Conservation (phyloP, 805 yeast genomes). For the Ogataea pini region DNA sequence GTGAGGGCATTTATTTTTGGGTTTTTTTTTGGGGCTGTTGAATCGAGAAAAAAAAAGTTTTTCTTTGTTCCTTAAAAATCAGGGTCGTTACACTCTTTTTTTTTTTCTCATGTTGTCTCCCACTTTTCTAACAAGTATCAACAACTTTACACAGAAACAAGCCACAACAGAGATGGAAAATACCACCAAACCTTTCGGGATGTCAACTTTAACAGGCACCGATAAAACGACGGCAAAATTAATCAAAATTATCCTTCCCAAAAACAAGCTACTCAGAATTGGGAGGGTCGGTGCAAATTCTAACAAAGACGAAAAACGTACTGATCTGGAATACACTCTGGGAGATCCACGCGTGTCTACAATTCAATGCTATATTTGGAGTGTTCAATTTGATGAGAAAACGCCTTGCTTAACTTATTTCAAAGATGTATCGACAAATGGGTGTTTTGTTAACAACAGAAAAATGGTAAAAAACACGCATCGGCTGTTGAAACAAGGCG, state of each 20-base stretch:
- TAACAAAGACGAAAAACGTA: slow-evolving; percentile 1
- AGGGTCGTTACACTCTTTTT: too few species aligned
- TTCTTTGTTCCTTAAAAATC: too few species aligned
- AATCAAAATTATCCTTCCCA: slow-evolving; percentile 18
- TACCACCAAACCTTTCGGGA: not conserved
- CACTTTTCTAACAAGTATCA: slow-evolving; percentile 5
- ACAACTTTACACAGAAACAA: not conserved
- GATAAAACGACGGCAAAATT: slow-evolving; percentile 1
- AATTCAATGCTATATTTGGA: slow-evolving; percentile 43
- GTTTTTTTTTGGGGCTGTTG: not conserved
- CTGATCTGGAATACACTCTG: slow-evolving; percentile 28
- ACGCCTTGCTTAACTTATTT: slow-evolving; percentile 50
- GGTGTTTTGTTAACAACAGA: slow-evolving; percentile 45
- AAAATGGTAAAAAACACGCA: slow-evolving; percentile 32
- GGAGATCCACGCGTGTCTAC: slow-evolving; percentile 44
- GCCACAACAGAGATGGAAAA: not conserved
- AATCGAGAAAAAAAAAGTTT: too few species aligned
- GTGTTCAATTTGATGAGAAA: slow-evolving; percentile 46
- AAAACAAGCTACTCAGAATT: slow-evolving; percentile 39
- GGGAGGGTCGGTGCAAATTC: slow-evolving; percentile 44
- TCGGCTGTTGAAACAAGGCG: slow-evolving; percentile 37
- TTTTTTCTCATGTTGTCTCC: slow-evolving; percentile 4
- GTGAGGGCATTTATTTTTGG: slow-evolving; percentile 31
- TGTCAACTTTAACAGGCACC: slow-evolving; percentile 7
- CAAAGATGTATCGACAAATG: slow-evolving; percentile 53